phyloP scores from a whole-genome alignment of 768 basidiomycete species.

The Hemileccinum impolitum region DNA sequence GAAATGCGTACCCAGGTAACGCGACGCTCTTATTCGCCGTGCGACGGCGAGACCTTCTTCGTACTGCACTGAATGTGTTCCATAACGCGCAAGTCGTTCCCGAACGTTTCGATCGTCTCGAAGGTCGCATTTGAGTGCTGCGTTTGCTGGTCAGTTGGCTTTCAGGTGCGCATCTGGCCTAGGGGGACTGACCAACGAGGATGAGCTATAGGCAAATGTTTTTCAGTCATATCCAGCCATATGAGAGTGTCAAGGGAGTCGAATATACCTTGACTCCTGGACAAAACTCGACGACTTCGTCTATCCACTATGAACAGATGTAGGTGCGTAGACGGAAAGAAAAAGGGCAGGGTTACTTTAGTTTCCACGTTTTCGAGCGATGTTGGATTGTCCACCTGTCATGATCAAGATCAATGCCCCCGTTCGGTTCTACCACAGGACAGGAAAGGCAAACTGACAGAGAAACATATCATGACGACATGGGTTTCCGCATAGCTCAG shows the following conservation, averaged over 20 bases:
- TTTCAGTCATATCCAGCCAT: constrained; percentile 5
- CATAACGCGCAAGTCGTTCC: constrained; percentile 70
- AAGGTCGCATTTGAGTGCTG: constrained; percentile 94
- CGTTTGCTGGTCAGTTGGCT: constrained; percentile 11
- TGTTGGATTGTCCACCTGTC: constrained; percentile 87
- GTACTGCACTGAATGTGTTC: constrained; percentile 76
- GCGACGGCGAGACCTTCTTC: constrained; percentile 90
- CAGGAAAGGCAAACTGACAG: constrained; percentile 46
- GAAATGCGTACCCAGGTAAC: constrained; percentile 77
- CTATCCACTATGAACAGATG: constrained; percentile 67
- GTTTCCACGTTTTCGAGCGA: constrained; percentile 95
- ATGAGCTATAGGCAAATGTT: constrained; percentile 53
- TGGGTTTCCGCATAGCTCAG: constrained; percentile 97
- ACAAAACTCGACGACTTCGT: constrained; percentile 89
- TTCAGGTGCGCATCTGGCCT: neutral
- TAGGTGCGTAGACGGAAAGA: neutral
- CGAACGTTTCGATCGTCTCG: constrained; percentile 74
- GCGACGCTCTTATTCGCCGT: constrained; percentile 84
- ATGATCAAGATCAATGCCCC: neutral
- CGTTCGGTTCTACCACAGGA: neutral
- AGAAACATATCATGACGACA: constrained; percentile 95
- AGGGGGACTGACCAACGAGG: constrained; percentile 69
- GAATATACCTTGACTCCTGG: constrained; percentile 83
- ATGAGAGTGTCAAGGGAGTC: neutral
- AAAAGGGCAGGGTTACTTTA: constrained; percentile 50